phyloP scores from a whole-genome alignment of 108 stramenopile genomes.

The Phaeodactylum tricornutum region DNA sequence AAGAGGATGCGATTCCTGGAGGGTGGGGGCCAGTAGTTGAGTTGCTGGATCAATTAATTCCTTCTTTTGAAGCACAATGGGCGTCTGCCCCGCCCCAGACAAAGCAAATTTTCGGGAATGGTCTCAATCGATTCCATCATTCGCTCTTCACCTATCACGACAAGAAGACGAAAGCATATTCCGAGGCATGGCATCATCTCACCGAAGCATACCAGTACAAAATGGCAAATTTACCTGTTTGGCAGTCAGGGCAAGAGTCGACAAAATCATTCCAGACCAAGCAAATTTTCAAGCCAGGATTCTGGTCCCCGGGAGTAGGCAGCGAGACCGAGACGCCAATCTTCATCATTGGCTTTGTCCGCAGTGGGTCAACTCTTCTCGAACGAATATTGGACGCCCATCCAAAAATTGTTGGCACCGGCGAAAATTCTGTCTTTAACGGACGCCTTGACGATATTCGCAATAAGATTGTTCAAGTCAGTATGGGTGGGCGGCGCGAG shows the following conservation, averaged over 20 bases:
- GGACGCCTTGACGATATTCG: constrained; percentile 13
- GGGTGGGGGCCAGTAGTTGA: constrained; percentile 53
- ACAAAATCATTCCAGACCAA: constrained; percentile 45
- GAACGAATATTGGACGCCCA: constrained; percentile 81
- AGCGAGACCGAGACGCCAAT: constrained; percentile 50
- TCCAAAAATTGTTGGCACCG: constrained; percentile 72
- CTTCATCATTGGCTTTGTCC: constrained; percentile 83
- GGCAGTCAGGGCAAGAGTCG: constrained; percentile 32
- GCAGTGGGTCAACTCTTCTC: constrained; percentile 78
- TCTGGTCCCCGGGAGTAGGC: constrained; percentile 58
- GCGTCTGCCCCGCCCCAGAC: constrained; percentile 1
- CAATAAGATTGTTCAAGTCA: constrained; percentile 2
- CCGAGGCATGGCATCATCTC: constrained; percentile 58
- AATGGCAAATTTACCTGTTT: constrained; percentile 46
- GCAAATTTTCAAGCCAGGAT: constrained; percentile 46
- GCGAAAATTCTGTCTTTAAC: constrained; percentile 87
- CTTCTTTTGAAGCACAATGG: constrained; percentile 18
- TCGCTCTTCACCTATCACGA: constrained; percentile 74
- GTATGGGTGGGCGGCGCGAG: constrained; percentile 22
- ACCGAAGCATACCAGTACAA: constrained; percentile 49
- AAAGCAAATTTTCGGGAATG: constrained; percentile 1
- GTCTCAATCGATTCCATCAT: constrained; percentile 56
- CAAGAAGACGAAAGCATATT: constrained; percentile 51
- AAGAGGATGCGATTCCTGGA: constrained; percentile 37
- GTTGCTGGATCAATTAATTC: constrained; percentile 21